Evolutionary conservation across 106 monocot genomes (phyloP).

Genomic region (Allium fistulosum): DNA sequence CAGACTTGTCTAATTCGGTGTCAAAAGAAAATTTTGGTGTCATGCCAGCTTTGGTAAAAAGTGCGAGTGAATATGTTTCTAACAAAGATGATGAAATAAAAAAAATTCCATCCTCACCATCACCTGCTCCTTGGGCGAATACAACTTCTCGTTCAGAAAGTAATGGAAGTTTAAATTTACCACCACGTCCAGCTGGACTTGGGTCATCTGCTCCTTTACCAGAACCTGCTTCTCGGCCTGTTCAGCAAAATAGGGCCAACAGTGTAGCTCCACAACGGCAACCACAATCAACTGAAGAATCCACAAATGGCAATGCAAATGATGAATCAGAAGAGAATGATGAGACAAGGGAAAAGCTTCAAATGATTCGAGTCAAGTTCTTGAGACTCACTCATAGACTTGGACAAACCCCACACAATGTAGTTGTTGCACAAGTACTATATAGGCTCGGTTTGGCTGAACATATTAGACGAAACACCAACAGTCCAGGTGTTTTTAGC

Average conservation of each 20-base stretch:
- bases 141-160: neutral
- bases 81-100: slow-evolving; percentile 26
- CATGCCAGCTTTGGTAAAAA: slow-evolving; percentile 27
- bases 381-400: slow-evolving; percentile 79
- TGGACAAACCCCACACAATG: slow-evolving; percentile 95
- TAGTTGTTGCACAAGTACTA: slow-evolving; percentile 92
- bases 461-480: slow-evolving; percentile 72
- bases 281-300: slow-evolving; percentile 26
- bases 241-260: slow-evolving; percentile 42
- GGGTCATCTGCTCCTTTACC: slow-evolving; percentile 66
- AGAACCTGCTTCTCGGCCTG: slow-evolving; percentile 36
- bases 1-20: neutral
- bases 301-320: slow-evolving; percentile 23
- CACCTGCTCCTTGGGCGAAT: neutral
- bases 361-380: slow-evolving; percentile 94
- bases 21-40: neutral
- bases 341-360: slow-evolving; percentile 85
- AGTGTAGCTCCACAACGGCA: slow-evolving; percentile 22
- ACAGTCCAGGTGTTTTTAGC: slow-evolving; percentile 64
- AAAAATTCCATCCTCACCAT: slow-evolving; percentile 3
- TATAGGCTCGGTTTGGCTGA: slow-evolving; percentile 96
- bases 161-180: slow-evolving; percentile 18
- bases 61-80: slow-evolving; percentile 25
- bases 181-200: slow-evolving; percentile 73
- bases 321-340: slow-evolving; percentile 69